Percentiles rank a stretch among this genome's conserved stretches.
Evolutionary conservation across 129 eudicot genomes (phyloP).

Genomic region (Lonicera japonica): DNA sequence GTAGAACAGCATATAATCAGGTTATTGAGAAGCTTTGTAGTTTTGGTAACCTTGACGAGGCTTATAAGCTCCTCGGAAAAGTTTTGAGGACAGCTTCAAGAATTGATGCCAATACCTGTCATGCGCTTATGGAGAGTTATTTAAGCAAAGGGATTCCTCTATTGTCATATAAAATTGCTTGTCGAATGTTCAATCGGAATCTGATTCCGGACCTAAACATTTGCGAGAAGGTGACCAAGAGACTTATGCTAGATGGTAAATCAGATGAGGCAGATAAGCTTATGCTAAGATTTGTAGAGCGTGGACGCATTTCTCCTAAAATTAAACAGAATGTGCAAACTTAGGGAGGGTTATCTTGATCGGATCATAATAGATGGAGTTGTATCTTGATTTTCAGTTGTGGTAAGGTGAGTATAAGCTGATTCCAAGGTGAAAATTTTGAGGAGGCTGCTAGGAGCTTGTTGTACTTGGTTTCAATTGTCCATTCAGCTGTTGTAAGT

Average conservation of each 20-base stretch:
- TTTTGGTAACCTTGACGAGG: conserved; percentile 61
- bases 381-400: not conserved
- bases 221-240: conserved; percentile 64
- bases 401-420: no score
- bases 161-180: conserved; percentile 63
- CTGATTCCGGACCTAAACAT: conserved; percentile 66
- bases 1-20: conserved; percentile 55
- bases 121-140: conserved; percentile 55
- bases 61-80: conserved; percentile 57
- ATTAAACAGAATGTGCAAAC: conserved; percentile 8
- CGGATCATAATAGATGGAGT: conserved; percentile 1
- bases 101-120: conserved; percentile 63
- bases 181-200: conserved; percentile 76
- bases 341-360: conserved; percentile 1
- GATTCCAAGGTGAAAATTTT: no score
- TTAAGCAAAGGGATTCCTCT: conserved; percentile 49
- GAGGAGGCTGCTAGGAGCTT: no score
- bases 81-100: conserved; percentile 65
- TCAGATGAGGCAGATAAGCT: conserved; percentile 66
- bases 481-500: no score
- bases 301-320: conserved; percentile 36
- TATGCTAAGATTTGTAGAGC: conserved; percentile 69
- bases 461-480: no score
- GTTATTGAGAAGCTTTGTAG: conserved; percentile 73
- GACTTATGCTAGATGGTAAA: conserved; percentile 37